These are phyloP conservation scores for Daphne laureola DNA, from an alignment of 441 rosid genomes.

Conservation along the genomic window DNA sequence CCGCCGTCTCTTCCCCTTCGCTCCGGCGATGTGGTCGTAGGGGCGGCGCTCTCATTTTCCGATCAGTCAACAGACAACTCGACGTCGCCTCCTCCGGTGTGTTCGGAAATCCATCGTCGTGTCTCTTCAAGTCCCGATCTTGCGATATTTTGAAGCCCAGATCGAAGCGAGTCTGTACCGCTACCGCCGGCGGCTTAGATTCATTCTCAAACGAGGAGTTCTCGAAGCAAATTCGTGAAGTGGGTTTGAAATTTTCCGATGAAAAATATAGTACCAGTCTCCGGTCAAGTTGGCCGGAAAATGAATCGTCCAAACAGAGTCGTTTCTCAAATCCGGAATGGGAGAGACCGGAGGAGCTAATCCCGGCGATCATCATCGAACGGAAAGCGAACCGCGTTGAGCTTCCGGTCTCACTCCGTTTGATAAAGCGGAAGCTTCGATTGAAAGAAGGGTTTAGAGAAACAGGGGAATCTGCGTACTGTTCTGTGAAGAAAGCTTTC, in stretches of 20 bases:
- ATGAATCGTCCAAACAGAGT: slow-evolving; percentile 2
- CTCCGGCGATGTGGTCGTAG: slow-evolving; percentile 12
- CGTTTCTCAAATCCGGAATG: background rate
- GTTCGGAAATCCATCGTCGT: slow-evolving; percentile 27
- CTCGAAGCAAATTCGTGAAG: slow-evolving; percentile 44
- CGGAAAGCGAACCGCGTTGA: slow-evolving; percentile 75
- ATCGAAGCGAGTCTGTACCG: slow-evolving; percentile 34
- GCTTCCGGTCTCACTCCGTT: slow-evolving; percentile 66
- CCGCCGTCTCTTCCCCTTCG: slow-evolving; percentile 34
- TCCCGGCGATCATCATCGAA: slow-evolving; percentile 45
- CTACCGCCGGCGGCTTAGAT: slow-evolving; percentile 35
- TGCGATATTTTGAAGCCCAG: slow-evolving; percentile 23
- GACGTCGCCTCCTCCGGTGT: slow-evolving; percentile 39
- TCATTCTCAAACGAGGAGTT: slow-evolving; percentile 68
- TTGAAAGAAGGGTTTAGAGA: slow-evolving; percentile 52
- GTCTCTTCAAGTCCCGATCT: slow-evolving; percentile 34
- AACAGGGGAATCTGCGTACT: slow-evolving; percentile 53
- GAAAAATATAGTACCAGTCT: slow-evolving; percentile 9
- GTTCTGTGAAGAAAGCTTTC: slow-evolving; percentile 69
- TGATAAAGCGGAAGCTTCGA: slow-evolving; percentile 59
- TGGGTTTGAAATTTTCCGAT: slow-evolving; percentile 43
- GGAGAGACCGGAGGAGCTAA: slow-evolving; percentile 32
- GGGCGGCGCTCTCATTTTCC: slow-evolving; percentile 23
- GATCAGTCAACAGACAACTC: slow-evolving; percentile 28
- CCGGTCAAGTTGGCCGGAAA: too few species aligned